A percentile compares a stretch with the other conserved stretches of the same genome.
phyloP scores from a whole-genome alignment of 2,329 filamentous ascomycete genomes.

The Epichloe baconii region DNA sequence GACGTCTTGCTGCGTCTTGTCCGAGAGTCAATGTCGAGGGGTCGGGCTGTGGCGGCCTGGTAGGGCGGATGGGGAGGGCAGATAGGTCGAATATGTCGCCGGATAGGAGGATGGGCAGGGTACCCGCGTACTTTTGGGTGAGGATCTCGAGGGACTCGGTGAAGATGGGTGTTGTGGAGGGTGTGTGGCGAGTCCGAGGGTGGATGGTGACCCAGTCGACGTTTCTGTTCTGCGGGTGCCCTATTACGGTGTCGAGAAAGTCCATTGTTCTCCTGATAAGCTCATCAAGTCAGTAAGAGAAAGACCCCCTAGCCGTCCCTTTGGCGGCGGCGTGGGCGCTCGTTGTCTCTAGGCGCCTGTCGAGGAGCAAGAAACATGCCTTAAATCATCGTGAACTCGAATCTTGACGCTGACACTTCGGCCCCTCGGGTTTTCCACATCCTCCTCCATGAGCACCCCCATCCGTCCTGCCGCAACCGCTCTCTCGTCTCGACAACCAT shows the following conservation, averaged over 20 bases:
- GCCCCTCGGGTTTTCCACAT: constrained; percentile 30
- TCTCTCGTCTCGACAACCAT: constrained; percentile 48
- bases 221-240: constrained; percentile 33
- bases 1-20: constrained; percentile 3
- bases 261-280: constrained; percentile 38
- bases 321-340: too few relatives aligned
- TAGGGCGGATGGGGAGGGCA: constrained; percentile 28
- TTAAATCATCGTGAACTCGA: constrained; percentile 50
- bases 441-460: constrained; percentile 31
- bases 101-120: constrained; percentile 53
- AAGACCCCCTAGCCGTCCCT: too few relatives aligned
- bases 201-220: constrained; percentile 61
- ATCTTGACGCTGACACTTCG: constrained; percentile 59
- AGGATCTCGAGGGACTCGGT: constrained; percentile 46
- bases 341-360: background rate
- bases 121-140: constrained; percentile 35
- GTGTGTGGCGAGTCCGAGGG: constrained; percentile 48
- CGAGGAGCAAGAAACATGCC: constrained; percentile 18
- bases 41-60: constrained; percentile 17
- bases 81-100: constrained; percentile 52
- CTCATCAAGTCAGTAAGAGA: background rate
- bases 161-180: constrained; percentile 47
- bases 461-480: constrained; percentile 38
- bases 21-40: constrained; percentile 19
- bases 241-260: constrained; percentile 50